Percentiles rank a stretch among this genome's conserved stretches.
Conservation (phyloP, 1,284 basidiomycete species). For the Ustilago tritici region DNA sequence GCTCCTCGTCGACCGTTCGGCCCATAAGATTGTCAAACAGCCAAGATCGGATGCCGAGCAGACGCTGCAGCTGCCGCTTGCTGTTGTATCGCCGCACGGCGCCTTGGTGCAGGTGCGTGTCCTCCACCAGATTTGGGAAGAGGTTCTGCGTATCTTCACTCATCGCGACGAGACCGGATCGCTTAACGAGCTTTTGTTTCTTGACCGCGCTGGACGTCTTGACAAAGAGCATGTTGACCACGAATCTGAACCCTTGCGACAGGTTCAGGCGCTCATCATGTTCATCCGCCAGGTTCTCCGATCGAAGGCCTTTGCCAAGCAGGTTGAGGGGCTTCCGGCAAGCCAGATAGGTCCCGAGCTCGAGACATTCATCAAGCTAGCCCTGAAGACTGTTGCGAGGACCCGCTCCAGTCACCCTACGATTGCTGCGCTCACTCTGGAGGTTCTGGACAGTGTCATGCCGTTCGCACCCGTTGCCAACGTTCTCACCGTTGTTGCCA, state of each 20-base stretch:
- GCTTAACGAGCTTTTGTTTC: slow-evolving; percentile 54
- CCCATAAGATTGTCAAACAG: slow-evolving; percentile 80
- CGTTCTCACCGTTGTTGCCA: slow-evolving; percentile 44
- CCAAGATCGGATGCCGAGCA: slow-evolving; percentile 67
- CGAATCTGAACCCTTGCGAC: slow-evolving; percentile 54
- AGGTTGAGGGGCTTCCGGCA: slow-evolving; percentile 23
- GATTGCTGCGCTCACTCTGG: slow-evolving; percentile 35
- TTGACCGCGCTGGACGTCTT: slow-evolving; percentile 53
- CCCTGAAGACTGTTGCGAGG: slow-evolving; percentile 33
- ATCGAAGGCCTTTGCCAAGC: slow-evolving; percentile 41
- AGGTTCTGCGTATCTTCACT: slow-evolving; percentile 51
- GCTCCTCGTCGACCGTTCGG: slow-evolving; percentile 84
- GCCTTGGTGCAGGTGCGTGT: slow-evolving; percentile 74
- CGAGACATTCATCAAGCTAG: slow-evolving; percentile 40
- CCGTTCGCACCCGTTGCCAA: slow-evolving; percentile 51
- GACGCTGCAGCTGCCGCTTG: slow-evolving; percentile 77
- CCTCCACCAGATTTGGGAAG: slow-evolving; percentile 58
- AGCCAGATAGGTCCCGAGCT: slow-evolving; percentile 32
- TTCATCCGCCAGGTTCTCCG: slow-evolving; percentile 53
- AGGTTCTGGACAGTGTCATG: slow-evolving; percentile 52
- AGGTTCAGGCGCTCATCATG: slow-evolving; percentile 56
- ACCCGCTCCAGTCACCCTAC: slow-evolving; percentile 21
- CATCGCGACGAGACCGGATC: slow-evolving; percentile 45
- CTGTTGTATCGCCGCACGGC: slow-evolving; percentile 74
- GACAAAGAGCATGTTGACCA: slow-evolving; percentile 62